phyloP scores from a whole-genome alignment of 495 filamentous ascomycete species.

The Penicillium macrosclerotiorum region DNA sequence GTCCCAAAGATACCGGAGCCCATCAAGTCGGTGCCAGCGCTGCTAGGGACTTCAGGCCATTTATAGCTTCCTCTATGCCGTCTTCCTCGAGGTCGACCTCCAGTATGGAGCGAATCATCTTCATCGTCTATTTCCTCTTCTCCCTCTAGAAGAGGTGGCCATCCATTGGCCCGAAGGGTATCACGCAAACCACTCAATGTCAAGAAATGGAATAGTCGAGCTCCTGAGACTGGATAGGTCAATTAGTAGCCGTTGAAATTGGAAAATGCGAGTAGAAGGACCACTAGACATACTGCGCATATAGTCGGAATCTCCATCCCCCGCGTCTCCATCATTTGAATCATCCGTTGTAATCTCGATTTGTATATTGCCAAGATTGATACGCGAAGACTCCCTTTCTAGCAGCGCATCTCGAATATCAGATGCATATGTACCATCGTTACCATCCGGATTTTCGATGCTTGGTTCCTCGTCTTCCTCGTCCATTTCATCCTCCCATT shows the following conservation, averaged over 20 bases:
- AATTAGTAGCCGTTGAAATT: not conserved
- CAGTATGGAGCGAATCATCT: constrained; percentile 20
- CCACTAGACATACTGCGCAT: constrained; percentile 5
- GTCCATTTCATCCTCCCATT: constrained; percentile 23
- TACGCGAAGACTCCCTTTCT: constrained; percentile 28
- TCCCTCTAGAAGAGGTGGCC: constrained; percentile 9
- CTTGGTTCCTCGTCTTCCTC: constrained; percentile 54
- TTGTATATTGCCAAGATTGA: constrained; percentile 43
- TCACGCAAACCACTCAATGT: constrained; percentile 36
- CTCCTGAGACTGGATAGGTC: constrained; percentile 26
- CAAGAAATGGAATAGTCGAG: constrained; percentile 37
- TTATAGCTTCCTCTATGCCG: constrained; percentile 35
- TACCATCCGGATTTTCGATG: constrained; percentile 30
- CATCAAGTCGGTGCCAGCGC: constrained; percentile 75
- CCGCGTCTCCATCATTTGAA: constrained; percentile 41
- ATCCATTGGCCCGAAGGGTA: constrained; percentile 36
- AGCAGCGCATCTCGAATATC: not conserved
- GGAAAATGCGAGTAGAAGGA: too few species aligned
- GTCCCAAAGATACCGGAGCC: constrained; percentile 72
- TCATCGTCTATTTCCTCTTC: constrained; percentile 30
- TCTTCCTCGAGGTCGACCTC: constrained; percentile 20
- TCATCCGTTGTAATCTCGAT: constrained; percentile 47
- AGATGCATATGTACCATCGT: constrained; percentile 21
- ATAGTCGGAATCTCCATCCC: constrained; percentile 21
- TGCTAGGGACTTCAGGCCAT: constrained; percentile 76